Evolutionary conservation across 1,139 yeast genomes (phyloP), one percentile per base, ranked within the genome.

Genomic region (Nakaseomyces uthaithaninus): DNA sequence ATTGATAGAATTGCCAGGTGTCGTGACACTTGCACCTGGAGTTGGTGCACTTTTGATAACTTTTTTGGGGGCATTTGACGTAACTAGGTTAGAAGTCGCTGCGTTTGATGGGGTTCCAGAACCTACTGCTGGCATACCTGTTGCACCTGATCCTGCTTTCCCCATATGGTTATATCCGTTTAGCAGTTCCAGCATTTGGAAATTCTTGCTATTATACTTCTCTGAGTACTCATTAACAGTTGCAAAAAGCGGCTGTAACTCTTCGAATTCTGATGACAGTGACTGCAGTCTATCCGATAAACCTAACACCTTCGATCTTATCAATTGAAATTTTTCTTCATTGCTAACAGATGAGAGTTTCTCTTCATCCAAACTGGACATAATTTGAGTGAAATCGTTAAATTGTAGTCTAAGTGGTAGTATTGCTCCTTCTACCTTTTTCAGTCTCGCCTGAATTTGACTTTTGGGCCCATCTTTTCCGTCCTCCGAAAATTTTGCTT

Each of bases 341-440:
- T n/a, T 49, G 39, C 6, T 49, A 34, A 28, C 12, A 17, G 36
- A 36, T 9, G 40, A 39, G 16, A 41, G 40, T 35, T 45, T 46
- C 11, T 42, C 42, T 8, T 43, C 39, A 14, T 53, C 57, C 5
- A 55, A 38, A 16, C 39, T 45, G 5, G 60, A 48, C 46, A 58
- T 41, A 11, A 48, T 45, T 34, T 48, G 51, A 19, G 57, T 42
- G 27, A 57, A 53, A 10, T 54, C 59, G 37, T 55, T 55, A 33
- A 58, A 53, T 33, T 48, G 48, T 9, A 54, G 39, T 24, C 62
- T 36, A 34, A 58, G 42, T 17, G 63, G 63, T 27, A 55, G 43
- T 17, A 58, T 48, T 10, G 49, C 40, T 1, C 45, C 46, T 36
- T 49, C 47, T 2, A 54, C 46, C 7, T 39, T 42, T n/a, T 36